Evolutionary conservation across 2,329 filamentous ascomycete species (phyloP), one percentile per base, ranked within the genome.

Genomic region (Hirsutella minnesotensis): DNA sequence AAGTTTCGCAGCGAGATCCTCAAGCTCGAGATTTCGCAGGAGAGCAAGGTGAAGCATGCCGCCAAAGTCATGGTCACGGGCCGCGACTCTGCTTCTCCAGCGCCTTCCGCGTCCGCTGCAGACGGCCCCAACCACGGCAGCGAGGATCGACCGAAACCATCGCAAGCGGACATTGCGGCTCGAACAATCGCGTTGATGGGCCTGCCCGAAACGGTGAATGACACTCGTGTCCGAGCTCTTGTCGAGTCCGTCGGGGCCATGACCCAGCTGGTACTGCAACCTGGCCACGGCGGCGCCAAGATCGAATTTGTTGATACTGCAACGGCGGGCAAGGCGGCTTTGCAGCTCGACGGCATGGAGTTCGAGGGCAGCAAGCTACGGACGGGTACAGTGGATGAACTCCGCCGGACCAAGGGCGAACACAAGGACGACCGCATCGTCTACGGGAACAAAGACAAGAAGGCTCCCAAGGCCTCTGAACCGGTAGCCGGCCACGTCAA

Each of bases 201-300:
- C 48, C 69, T 98, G 1, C 87, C 92, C 1, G 92, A 96, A 56
- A 96, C 89, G 0, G 78, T 96, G 54, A 95, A 94, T 50, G 86
- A 94, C 54, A 79, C 84, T 1, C 86, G 89, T 24, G 77, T 98
- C 43, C 77, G 77, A 37, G 72, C 79, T 0, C 67, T 94, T 3
- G 79, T 84, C 9, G 82, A 87, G 51, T 73, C 78, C 2, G 72
- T 81, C 37, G 88, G 87, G 1, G 62, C 72, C 1, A 70, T 95
- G 20, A 70, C 81, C 49, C 90, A 89, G 59, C 71, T 96, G 4
- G 72, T 83, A 12, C 70, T 95, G 10, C 80, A 87, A 38, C 86
- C 88, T 1, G 77, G 87, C 46, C 85, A 94, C 48, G 80, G 82
- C 45, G 89, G 88, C 12, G 92, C 89, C 5, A 83, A 90, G 43